Evolutionary conservation across 1,284 basidiomycete species (phyloP).

Genomic region (Heterobasidion parviporum): DNA sequence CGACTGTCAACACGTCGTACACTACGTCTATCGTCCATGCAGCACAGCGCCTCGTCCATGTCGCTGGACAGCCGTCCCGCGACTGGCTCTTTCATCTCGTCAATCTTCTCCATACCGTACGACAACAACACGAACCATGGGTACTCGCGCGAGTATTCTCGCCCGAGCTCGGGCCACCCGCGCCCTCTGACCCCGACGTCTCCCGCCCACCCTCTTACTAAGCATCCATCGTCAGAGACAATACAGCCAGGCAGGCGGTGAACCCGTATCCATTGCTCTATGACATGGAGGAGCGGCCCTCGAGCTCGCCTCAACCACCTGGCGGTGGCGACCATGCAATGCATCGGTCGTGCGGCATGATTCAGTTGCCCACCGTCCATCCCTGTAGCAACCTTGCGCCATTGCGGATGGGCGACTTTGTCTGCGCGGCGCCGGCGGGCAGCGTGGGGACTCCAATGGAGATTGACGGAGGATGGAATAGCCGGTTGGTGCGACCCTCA

Average conservation of each 20-base stretch:
- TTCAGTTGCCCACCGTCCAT: constrained; percentile 63
- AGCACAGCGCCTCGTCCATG: constrained; percentile 61
- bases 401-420: constrained; percentile 59
- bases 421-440: constrained; percentile 54
- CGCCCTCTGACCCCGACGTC: constrained; percentile 33
- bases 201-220: constrained; percentile 55
- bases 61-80: constrained; percentile 78
- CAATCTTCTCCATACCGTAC: constrained; percentile 65
- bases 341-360: constrained; percentile 71
- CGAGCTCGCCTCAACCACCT: constrained; percentile 60
- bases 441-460: constrained; percentile 17
- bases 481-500: constrained; percentile 49
- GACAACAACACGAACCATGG: constrained; percentile 42
- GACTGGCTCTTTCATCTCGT: constrained; percentile 75
- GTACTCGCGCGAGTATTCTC: constrained; percentile 51
- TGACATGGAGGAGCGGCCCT: constrained; percentile 49
- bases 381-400: constrained; percentile 42
- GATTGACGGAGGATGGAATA: constrained; percentile 15
- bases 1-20: constrained; percentile 65
- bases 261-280: constrained; percentile 77
- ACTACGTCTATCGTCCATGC: constrained; percentile 50
- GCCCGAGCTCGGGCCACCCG: constrained; percentile 65
- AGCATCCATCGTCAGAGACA: constrained; percentile 63
- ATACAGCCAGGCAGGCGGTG: constrained; percentile 70
- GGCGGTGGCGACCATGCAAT: constrained; percentile 41